These are phyloP conservation scores for Leucocoprinus leucothites DNA, from an alignment of 768 basidiomycete species.

Conservation along the genomic window DNA sequence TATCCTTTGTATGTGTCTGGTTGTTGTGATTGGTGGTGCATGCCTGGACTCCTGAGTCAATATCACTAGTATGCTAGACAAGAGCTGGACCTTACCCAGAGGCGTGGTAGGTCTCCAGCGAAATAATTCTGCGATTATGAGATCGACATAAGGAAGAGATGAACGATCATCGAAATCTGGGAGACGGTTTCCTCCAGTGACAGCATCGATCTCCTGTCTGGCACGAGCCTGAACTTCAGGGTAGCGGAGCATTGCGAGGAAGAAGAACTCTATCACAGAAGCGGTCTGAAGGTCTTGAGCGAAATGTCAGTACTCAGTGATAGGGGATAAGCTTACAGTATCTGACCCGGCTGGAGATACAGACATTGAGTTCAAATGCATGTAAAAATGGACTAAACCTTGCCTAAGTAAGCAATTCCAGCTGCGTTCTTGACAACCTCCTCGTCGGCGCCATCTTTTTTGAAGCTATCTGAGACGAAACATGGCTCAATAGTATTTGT, in stretches of 20 bases:
- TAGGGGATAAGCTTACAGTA: neutral
- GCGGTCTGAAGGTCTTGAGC: neutral
- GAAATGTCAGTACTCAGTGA: neutral
- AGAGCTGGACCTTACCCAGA: constrained; percentile 22
- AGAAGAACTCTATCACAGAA: constrained; percentile 13
- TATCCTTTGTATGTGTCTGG: constrained; percentile 31
- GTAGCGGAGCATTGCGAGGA: constrained; percentile 29
- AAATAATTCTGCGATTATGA: constrained; percentile 38
- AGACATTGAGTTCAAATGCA: constrained; percentile 7
- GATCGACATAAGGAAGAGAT: constrained; percentile 28
- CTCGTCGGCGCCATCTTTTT: constrained; percentile 20
- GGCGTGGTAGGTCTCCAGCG: constrained; percentile 38
- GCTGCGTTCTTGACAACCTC: constrained; percentile 29
- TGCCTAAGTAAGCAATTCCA: constrained; percentile 38
- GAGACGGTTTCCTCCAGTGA: constrained; percentile 29
- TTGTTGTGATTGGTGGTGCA: constrained; percentile 28
- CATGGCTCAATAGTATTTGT: constrained; percentile 21
- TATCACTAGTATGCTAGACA: constrained; percentile 2
- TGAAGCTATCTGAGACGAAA: constrained; percentile 24
- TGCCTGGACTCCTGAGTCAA: constrained; percentile 17
- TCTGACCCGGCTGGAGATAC: constrained; percentile 9
- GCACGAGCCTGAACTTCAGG: constrained; percentile 39
- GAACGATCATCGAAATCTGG: constrained; percentile 13
- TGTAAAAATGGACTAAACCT: no score
- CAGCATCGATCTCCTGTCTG: constrained; percentile 39